Evolutionary conservation across 805 yeast species (phyloP).

Genomic region (Wickerhamiella siamensis): DNA sequence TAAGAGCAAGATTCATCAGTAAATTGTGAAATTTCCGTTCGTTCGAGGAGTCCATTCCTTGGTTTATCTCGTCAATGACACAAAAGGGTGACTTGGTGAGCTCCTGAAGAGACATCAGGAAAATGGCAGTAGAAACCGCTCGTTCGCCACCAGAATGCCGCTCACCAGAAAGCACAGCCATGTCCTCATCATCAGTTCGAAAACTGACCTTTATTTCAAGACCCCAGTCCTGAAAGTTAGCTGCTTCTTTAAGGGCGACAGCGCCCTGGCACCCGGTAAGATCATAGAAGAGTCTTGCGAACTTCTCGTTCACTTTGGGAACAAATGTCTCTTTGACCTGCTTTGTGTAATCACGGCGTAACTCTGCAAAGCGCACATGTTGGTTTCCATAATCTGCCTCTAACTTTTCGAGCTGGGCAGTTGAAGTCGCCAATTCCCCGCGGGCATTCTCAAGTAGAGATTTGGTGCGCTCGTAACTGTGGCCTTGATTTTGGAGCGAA

Average conservation of each 20-base stretch:
- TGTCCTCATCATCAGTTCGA: slow-evolving; percentile 58
- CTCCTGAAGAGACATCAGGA: slow-evolving; percentile 80
- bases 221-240: slow-evolving; percentile 59
- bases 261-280: slow-evolving; percentile 81
- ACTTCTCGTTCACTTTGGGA: too few relatives aligned
- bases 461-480: slow-evolving; percentile 6
- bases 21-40: slow-evolving; percentile 76
- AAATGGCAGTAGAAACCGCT: slow-evolving; percentile 86
- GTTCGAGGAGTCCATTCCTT: slow-evolving; percentile 94
- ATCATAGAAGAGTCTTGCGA: slow-evolving; percentile 43
- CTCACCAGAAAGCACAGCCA: slow-evolving; percentile 63
- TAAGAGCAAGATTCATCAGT: slow-evolving; percentile 74
- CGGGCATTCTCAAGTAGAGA: slow-evolving; percentile 4
- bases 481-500: slow-evolving; percentile 5
- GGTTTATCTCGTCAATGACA: slow-evolving; percentile 95
- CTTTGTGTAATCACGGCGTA: too few relatives aligned
- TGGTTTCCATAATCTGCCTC: too few relatives aligned
- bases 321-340: too few relatives aligned
- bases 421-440: too few relatives aligned
- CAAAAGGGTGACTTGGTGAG: slow-evolving; percentile 80
- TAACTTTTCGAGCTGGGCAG: too few relatives aligned
- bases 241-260: slow-evolving; percentile 41
- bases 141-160: slow-evolving; percentile 97
- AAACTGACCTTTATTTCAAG: slow-evolving; percentile 74
- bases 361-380: too few relatives aligned